Conservation (phyloP, 1,139 yeast species). For the Hansenula sp. region DNA sequence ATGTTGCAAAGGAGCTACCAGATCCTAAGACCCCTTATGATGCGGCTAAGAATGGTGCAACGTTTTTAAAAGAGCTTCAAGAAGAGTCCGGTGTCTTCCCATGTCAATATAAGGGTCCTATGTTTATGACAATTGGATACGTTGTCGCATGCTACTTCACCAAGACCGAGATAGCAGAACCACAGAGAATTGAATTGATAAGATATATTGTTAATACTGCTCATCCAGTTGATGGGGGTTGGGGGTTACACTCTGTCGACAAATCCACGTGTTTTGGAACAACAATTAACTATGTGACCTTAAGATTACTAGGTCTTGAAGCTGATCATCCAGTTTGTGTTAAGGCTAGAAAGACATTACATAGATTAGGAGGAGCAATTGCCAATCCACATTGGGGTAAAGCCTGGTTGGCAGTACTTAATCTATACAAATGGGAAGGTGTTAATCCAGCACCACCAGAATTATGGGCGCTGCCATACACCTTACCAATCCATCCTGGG, state of each 20-base stretch:
- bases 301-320: conserved; percentile 73
- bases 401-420: conserved; percentile 78
- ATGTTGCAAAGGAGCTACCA: conserved; percentile 37
- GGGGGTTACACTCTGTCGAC: conserved; percentile 93
- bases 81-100: conserved; percentile 85
- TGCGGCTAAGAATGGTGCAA: conserved; percentile 72
- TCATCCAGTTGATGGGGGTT: conserved; percentile 99
- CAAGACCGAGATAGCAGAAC: conserved; percentile 62
- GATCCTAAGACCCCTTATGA: conserved; percentile 43
- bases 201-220: conserved; percentile 84
- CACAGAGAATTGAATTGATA: conserved; percentile 62
- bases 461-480: conserved; percentile 82
- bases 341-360: conserved; percentile 73
- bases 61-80: conserved; percentile 64
- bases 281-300: conserved; percentile 71
- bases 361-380: conserved; percentile 80
- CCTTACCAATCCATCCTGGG: conserved; percentile 84
- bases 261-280: conserved; percentile 97
- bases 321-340: conserved; percentile 71
- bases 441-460: conserved; percentile 99
- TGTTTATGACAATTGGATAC: conserved; percentile 93
- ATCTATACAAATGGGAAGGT: conserved; percentile 90
- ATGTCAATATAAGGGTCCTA: conserved; percentile 92
- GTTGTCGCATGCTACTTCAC: conserved; percentile 73
- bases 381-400: conserved; percentile 98